These are phyloP conservation scores for Calvatia gigantea DNA, from an alignment of 768 basidiomycete species.

Conservation along the genomic window DNA sequence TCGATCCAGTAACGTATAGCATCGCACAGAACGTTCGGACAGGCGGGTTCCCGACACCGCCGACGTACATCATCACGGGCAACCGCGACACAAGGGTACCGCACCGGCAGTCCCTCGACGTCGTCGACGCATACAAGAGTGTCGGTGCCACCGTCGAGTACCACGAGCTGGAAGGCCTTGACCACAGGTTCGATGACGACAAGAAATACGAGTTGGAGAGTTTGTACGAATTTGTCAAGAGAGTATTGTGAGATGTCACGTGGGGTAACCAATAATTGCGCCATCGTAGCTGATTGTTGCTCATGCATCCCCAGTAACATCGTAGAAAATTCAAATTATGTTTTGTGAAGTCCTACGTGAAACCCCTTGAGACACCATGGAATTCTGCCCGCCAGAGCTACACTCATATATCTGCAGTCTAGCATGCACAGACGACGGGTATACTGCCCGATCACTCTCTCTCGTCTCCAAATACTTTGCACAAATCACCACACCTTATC, in stretches of 20 bases:
- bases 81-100: slow-evolving; percentile 33
- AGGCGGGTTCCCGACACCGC: slow-evolving; percentile 23
- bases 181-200: slow-evolving; percentile 33
- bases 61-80: slow-evolving; percentile 34
- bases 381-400: slow-evolving; percentile 39
- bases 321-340: neutral
- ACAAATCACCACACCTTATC: slow-evolving; percentile 33
- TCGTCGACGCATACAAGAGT: slow-evolving; percentile 25
- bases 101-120: slow-evolving; percentile 29
- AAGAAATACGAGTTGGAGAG: slow-evolving; percentile 28
- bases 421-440: slow-evolving; percentile 37
- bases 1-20: slow-evolving; percentile 25
- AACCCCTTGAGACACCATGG: slow-evolving; percentile 21
- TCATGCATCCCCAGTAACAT: neutral
- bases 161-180: slow-evolving; percentile 28
- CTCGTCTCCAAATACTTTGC: slow-evolving; percentile 37
- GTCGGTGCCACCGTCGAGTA: slow-evolving; percentile 23
- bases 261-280: slow-evolving; percentile 8
- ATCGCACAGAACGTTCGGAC: slow-evolving; percentile 25
- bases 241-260: slow-evolving; percentile 2
- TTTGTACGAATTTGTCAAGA: slow-evolving; percentile 27
- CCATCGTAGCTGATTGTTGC: slow-evolving; percentile 12
- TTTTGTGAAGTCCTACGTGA: neutral
- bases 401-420: slow-evolving; percentile 41
- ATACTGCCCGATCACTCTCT: slow-evolving; percentile 32